A percentile compares a stretch with the other conserved stretches of the same genome.
Conservation (phyloP, 2,329 filamentous ascomycete genomes). For the Pseudogymnoascus sp. region DNA sequence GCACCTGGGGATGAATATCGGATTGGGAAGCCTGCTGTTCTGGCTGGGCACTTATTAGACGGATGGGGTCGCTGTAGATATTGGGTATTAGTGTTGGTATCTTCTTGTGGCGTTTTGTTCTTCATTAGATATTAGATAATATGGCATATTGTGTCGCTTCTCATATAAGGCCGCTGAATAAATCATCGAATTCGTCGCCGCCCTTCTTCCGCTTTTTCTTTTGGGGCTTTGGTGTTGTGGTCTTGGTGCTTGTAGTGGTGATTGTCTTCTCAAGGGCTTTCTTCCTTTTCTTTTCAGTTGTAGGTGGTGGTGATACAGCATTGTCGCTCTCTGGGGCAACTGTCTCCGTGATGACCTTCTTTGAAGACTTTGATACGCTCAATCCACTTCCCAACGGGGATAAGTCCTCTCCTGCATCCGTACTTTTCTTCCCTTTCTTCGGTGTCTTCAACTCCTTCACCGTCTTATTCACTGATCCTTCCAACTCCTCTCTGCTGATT, state of each 20-base stretch:
- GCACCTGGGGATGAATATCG: constrained; percentile 67
- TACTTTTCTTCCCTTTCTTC: constrained; percentile 3
- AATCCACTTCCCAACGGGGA: neutral
- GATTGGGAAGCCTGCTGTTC: constrained; percentile 51
- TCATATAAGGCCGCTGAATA: constrained; percentile 56
- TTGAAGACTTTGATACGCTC: neutral
- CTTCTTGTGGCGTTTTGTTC: neutral
- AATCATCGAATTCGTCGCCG: constrained; percentile 62
- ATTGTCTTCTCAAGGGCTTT: constrained; percentile 14
- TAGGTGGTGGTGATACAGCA: neutral
- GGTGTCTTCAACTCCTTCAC: neutral
- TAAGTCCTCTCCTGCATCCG: neutral
- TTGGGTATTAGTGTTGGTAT: neutral
- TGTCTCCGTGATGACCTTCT: neutral
- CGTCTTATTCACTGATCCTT: neutral
- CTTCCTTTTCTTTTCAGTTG: constrained; percentile 21
- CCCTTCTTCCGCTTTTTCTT: constrained; percentile 51
- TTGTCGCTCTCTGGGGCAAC: neutral
- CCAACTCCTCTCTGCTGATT: constrained; percentile 24
- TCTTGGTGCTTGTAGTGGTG: neutral
- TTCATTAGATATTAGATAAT: constrained; percentile 1
- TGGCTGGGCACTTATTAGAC: constrained; percentile 39
- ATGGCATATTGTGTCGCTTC: neutral
- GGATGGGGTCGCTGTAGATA: neutral
- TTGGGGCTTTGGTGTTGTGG: constrained; percentile 27